phyloP scores from a whole-genome alignment of 208 protist genomes.

The Trypanosoma avium region DNA sequence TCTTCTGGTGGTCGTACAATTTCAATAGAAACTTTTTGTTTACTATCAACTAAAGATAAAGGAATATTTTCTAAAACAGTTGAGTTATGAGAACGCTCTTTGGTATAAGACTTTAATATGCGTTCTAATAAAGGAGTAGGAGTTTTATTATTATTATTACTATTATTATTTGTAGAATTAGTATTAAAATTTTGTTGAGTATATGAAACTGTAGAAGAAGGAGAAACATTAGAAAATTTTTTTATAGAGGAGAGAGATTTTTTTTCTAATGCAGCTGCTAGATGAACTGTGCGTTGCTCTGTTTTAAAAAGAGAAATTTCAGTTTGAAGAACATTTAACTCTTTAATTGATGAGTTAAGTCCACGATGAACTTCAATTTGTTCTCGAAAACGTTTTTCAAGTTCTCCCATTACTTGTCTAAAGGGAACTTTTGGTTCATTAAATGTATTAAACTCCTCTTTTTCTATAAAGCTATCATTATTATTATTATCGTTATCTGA shows the following conservation, averaged over 20 bases:
- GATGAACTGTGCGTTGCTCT: constrained; percentile 38
- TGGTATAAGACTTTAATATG: constrained; percentile 56
- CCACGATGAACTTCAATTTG: constrained; percentile 68
- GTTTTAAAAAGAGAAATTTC: constrained; percentile 31
- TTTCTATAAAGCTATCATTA: neutral
- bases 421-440: constrained; percentile 35
- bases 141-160: constrained; percentile 2
- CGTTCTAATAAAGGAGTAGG: constrained; percentile 31
- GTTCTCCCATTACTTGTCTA: constrained; percentile 34
- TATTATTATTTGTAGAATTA: neutral
- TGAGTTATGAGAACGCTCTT: neutral
- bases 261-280: constrained; percentile 28
- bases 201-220: neutral
- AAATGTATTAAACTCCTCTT: too few relatives aligned
- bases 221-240: neutral
- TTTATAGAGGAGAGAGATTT: neutral
- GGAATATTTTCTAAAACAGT: neutral
- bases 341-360: constrained; percentile 31
- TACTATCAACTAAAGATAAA: constrained; percentile 2
- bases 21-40: constrained; percentile 22
- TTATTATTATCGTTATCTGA: neutral
- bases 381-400: constrained; percentile 54
- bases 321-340: constrained; percentile 29
- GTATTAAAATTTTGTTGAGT: neutral
- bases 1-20: constrained; percentile 40